phyloP scores from a whole-genome alignment of 305 asterid genomes.

The Plantago coronopus region DNA sequence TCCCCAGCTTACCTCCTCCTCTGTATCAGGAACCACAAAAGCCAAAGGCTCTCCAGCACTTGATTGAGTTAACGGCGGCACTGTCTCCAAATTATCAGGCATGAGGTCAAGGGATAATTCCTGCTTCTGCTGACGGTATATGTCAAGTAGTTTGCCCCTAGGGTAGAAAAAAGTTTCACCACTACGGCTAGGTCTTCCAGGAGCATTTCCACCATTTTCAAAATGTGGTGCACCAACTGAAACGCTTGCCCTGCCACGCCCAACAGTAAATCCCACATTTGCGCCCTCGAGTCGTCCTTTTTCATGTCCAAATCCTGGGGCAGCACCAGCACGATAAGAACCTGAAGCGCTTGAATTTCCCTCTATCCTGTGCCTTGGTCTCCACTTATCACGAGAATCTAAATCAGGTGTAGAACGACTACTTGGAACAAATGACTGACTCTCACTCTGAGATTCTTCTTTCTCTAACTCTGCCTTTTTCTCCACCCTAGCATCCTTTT shows the following conservation, averaged over 20 bases:
- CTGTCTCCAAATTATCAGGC: constrained; percentile 67
- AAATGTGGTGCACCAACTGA: constrained; percentile 47
- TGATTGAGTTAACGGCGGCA: constrained; percentile 51
- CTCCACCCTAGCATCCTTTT: constrained; percentile 72
- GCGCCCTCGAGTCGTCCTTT: constrained; percentile 74
- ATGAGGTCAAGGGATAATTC: constrained; percentile 39
- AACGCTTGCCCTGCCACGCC: constrained; percentile 76
- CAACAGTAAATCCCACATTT: constrained; percentile 70
- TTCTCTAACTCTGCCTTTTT: constrained; percentile 67
- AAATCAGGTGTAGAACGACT: constrained; percentile 62
- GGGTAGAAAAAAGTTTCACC: constrained; percentile 56
- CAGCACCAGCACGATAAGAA: constrained; percentile 78
- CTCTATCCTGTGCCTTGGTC: constrained; percentile 97
- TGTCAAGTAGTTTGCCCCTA: constrained; percentile 86
- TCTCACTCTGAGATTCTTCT: constrained; percentile 65
- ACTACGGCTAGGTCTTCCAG: constrained; percentile 44
- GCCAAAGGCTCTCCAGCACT: constrained; percentile 68
- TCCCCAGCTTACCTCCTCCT: constrained; percentile 62
- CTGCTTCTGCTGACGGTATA: constrained; percentile 69
- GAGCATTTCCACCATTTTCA: constrained; percentile 42
- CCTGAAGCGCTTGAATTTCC: constrained; percentile 59
- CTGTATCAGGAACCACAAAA: constrained; percentile 74
- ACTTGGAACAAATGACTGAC: constrained; percentile 47
- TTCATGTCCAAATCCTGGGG: constrained; percentile 94
- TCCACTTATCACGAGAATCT: constrained; percentile 98